Evolutionary conservation across 2,329 filamentous ascomycete genomes (phyloP), one percentile per base, ranked within the genome.

Genomic region (Coniochaeta hoffmannii): DNA sequence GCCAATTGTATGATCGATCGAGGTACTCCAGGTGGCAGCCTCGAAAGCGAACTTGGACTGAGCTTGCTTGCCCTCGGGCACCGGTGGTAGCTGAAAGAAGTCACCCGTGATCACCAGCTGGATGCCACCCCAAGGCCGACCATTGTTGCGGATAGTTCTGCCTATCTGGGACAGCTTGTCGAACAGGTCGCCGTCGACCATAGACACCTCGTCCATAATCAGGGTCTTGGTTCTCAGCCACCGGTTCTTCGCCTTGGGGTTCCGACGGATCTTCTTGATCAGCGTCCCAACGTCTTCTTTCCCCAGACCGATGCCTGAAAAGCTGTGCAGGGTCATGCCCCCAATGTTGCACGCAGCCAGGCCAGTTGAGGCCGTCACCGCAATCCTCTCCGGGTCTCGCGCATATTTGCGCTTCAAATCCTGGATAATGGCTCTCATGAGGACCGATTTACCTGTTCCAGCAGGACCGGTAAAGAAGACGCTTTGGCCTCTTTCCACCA

Each of bases 391-490:
- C 0, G 87, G 85, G 61, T 96, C 90, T 52, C 81, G 80, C 3
- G 73, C 75, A 69, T 87, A 88, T 66, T 95, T 97, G 59, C 82
- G 83, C 58, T 88, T 88, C 53, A 99, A 68, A 4, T 88, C 84
- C 5, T 81, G 75, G 63, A 99, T 97, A 58, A 97, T 96, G 61
- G 95, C 86, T 60, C 92, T 83, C 80, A 99, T 90, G 56, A 99
- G 73, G 4, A 99, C 93, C 1, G 94, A 99, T 76, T 99, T 99
- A 70, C 94, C 94, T 4, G 94, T 97, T 77, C 88, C 91, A 56
- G 94, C 94, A 57, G 94, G 96, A 63, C 94, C 94, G 1, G 94
- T 99, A 70, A 99, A 99, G 75, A 99, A 99, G 2, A 97, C 92
- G 63, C 93, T 97, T 69, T 91, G 87, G 57, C 82, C 82, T 60